Evolutionary conservation across 352 stramenopile species (phyloP).

Genomic region (Pythium graminicola): DNA sequence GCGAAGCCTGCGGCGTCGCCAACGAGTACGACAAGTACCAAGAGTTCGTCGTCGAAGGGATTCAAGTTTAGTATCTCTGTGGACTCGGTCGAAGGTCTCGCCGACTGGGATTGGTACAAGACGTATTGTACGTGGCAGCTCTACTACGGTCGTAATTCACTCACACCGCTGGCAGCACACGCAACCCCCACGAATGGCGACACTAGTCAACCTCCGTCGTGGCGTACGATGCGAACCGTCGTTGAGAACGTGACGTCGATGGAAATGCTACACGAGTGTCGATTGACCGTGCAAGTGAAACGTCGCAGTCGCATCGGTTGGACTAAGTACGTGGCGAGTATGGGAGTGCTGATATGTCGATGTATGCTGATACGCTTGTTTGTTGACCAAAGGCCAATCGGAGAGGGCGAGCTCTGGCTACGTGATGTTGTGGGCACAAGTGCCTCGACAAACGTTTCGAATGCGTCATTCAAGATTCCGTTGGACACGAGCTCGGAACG

Average conservation of each 20-base stretch:
- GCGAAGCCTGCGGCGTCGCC: neutral
- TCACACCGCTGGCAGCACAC: too few species aligned
- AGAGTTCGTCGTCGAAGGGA: neutral
- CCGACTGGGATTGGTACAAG: constrained; percentile 20
- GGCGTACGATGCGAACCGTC: neutral
- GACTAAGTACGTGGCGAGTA: neutral
- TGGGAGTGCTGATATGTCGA: too few species aligned
- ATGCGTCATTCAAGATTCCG: neutral
- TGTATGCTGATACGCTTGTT: neutral
- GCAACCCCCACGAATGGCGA: neutral
- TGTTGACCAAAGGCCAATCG: neutral
- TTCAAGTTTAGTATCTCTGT: neutral
- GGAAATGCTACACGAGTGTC: constrained; percentile 13
- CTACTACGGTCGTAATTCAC: constrained; percentile 1
- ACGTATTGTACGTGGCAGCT: constrained; percentile 18
- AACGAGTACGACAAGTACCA: neutral
- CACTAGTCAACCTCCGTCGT: constrained; percentile 8
- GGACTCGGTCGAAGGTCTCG: neutral
- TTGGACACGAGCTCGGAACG: neutral
- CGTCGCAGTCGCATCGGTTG: constrained; percentile 11
- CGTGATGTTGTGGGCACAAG: neutral
- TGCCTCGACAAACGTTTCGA: neutral
- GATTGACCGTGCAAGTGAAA: constrained; percentile 8
- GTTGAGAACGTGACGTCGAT: neutral
- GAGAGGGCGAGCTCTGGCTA: neutral